Percentiles rank a stretch among this genome's conserved stretches.
Conservation (phyloP, 768 basidiomycete species). For the Rhizopogon rudus region DNA sequence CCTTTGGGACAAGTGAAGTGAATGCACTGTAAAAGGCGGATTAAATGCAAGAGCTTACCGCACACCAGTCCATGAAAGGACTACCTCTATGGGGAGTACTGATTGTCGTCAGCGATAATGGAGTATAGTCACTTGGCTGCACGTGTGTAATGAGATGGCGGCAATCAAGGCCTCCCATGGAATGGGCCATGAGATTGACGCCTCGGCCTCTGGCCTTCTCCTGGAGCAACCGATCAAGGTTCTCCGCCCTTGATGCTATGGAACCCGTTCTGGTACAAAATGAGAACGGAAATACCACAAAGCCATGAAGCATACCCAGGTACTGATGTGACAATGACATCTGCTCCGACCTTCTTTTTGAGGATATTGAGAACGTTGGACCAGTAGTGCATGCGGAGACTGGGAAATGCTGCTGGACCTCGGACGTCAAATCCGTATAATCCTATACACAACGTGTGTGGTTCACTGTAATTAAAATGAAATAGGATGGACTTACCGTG, state of each 20-base stretch:
- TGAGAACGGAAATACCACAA: neutral
- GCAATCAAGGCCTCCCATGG: constrained; percentile 97
- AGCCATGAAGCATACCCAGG: constrained; percentile 60
- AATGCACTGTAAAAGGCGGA: constrained; percentile 1
- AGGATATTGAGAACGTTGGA: constrained; percentile 79
- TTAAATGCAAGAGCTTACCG: constrained; percentile 42
- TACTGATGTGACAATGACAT: constrained; percentile 94
- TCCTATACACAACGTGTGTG: constrained; percentile 38
- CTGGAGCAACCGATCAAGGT: constrained; percentile 68
- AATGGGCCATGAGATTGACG: constrained; percentile 92
- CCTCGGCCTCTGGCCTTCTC: constrained; percentile 66
- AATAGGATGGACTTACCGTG: constrained; percentile 59
- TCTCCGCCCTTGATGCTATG: constrained; percentile 72
- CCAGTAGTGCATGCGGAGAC: constrained; percentile 92
- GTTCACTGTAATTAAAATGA: neutral
- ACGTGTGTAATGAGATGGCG: constrained; percentile 87
- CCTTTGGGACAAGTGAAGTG: constrained; percentile 36
- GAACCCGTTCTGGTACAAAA: constrained; percentile 73
- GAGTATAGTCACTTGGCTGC: constrained; percentile 75
- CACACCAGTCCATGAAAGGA: constrained; percentile 99
- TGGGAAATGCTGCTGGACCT: constrained; percentile 78
- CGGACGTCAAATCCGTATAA: constrained; percentile 94
- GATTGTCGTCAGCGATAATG: constrained; percentile 83
- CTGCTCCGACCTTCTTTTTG: constrained; percentile 76
- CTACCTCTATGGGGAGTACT: constrained; percentile 94